Base-by-base conservation (phyloP, 306 rosid species). In the Medicago arabica region DNA sequence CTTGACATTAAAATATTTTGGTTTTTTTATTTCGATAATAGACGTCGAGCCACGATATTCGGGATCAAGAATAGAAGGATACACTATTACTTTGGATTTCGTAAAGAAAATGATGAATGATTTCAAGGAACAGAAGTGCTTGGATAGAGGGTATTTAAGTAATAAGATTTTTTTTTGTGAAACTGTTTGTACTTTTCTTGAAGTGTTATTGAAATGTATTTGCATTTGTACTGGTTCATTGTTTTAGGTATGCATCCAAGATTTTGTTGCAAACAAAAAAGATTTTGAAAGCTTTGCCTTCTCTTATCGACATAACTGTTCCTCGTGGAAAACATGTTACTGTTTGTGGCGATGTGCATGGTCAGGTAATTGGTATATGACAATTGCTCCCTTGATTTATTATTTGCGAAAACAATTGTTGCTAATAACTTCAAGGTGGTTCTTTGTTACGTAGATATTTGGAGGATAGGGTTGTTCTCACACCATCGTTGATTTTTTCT, bases 301-400 rank as follows among this genome's bases (percentile, higher is more conserved):
- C 99, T 77, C 95, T 96, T 47, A 98, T 92, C 50, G 98, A 96
- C 76, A 75, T 96, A 76, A 78, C 71, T 69, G 83, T 96, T 83
- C 97, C 87, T 6, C 76, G 85, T 10, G 97, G 98, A 68, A 90
- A 85, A 40, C 97, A 84, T 83, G 88, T 96, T 78, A 96, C 97
- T 68, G 97, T 96, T 75, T 96, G 99, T 66, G 99, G 99, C 15
- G 99, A 96, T 71, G 99, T 96, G 75, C 99, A 96, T 83, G 99
- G 99, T 66, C 99, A 96, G 98, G 98, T 96, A 88, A 71, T 67
- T 74, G 69, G 38, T 6, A 34, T 28, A 34, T 34, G 7, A 34
- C 38, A 34, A 34, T 34, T 34, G 38, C 38, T 34, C 38, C 38
- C 7, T 4, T 34, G 38, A 7, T 34, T 34, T 34, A 34, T 34